Evolutionary conservation across 2,329 filamentous ascomycete genomes (phyloP), one percentile per base, ranked within the genome.

Genomic region (Fusarium sp.): DNA sequence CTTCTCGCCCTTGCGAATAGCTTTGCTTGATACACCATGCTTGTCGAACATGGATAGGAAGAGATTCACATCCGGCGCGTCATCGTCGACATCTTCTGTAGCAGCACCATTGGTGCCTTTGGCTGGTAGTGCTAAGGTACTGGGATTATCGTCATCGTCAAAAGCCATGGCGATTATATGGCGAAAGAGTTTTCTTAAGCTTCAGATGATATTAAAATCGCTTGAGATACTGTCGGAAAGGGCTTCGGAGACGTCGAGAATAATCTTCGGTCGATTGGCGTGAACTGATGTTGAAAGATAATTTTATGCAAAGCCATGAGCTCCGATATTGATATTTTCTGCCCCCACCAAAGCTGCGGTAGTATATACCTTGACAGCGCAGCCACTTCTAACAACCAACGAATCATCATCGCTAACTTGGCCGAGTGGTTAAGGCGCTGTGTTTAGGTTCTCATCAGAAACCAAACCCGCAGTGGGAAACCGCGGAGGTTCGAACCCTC

Each of bases 1-100:
- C 82, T 99, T 99, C 81, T 97, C 95, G 69, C 96, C 96, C 72
- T 95, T 94, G 74, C 96, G 95, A 40, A 97, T 94, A 16, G 95
- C 88, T 76, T 90, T 90, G 57, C 86, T 82, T 13, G 87, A 87
- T 47, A 87, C 82, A 52, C 85, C 83, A 60, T 85, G 83, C 78
- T 88, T 88, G 69, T 84, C 81, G 71, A 87, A 86, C 71, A 88
- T 82, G 35, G 87, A 84, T 7, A 85, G 84, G 71, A 91, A 91
- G 71, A 95, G 92, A 73, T 93, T 92, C 82, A 96, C 98, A 83
- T 98, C 96, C 78, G 95, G 94, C 4, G 92, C 89, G 81, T 95
- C 93, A 77, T 97, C 95, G 44, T 92, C 92, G 60, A 91, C 90
- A 53, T 90, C 87, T 64, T 93, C 90, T 49, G 77, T 75, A 11